Base-by-base conservation (phyloP, 2,329 filamentous ascomycete genomes). In the Fusarium sp. region DNA sequence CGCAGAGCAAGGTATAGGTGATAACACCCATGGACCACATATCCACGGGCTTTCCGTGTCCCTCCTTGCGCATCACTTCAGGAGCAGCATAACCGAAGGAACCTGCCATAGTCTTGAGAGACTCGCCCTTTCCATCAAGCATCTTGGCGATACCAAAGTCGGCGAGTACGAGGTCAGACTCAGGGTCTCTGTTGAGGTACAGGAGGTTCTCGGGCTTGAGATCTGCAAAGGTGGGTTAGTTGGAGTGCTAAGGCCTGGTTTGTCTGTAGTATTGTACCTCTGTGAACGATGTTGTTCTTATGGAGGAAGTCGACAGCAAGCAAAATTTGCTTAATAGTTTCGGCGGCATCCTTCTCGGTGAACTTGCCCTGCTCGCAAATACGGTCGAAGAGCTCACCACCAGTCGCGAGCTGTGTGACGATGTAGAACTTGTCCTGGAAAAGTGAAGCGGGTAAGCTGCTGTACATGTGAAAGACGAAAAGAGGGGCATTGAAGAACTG, bases 21-120 rank as follows among this genome's bases (percentile, higher is more conserved):
- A 99, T 99, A 76, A 99, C 96, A 67, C 96, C 96, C 82, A 99
- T 88, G 5, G 96, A 98, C 96, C 96, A 99, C 93, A 99, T 97
- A 78, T 99, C 96, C 34, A 98, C 96, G 6, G 96, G 94, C 82
- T 98, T 99, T 78, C 96, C 96, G 79, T 99, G 97, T 20, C 96
- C 96, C 77, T 93, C 91, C 86, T 98, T 98, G 70, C 97, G 86
- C 96, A 99, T 99, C 63, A 99, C 95, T 80, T 99, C 96, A 10
- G 96, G 96, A 3, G 96, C 96, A 20, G 96, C 96, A 77, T 99
- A 99, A 56, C 96, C 96, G 78, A 99, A 98, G 0, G 96, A 98
- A 43, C 96, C 96, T 43, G 96, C 96, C 96, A 99, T 99, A 52
- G 95, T 98, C 72, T 94, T 98, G 68, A 99, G 88, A 44, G 97